These are phyloP conservation scores for Phytophthora citricola DNA, from an alignment of 352 stramenopile species.

Conservation along the genomic window DNA sequence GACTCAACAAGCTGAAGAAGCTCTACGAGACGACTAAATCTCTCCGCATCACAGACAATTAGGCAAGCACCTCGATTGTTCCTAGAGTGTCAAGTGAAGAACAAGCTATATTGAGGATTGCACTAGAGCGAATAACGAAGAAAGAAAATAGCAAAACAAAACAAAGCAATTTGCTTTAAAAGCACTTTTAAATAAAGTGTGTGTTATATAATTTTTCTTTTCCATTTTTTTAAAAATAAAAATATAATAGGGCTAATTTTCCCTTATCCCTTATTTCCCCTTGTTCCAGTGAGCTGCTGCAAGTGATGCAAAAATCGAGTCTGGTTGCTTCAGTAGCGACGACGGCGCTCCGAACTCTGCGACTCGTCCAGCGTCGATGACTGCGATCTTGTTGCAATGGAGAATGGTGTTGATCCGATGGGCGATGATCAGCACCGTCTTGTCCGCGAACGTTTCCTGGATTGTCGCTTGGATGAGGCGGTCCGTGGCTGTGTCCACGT, in stretches of 20 bases:
- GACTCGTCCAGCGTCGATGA: conserved; percentile 52
- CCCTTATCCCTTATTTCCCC: too few relatives aligned
- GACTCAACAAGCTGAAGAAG: not conserved
- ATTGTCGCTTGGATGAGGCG: conserved; percentile 72
- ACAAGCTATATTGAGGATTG: not conserved
- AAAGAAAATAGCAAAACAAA: too few relatives aligned
- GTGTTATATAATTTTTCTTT: too few relatives aligned
- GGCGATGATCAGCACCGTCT: conserved; percentile 72
- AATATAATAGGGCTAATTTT: too few relatives aligned
- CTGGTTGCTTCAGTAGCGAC: not conserved
- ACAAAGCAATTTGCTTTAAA: too few relatives aligned
- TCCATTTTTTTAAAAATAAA: too few relatives aligned
- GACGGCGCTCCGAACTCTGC: conserved; percentile 80
- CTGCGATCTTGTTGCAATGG: conserved; percentile 32
- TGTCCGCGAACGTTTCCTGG: conserved; percentile 86
- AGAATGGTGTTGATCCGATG: conserved; percentile 35
- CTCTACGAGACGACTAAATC: not conserved
- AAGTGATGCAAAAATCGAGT: conserved; percentile 25
- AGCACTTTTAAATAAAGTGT: too few relatives aligned
- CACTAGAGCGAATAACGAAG: not conserved
- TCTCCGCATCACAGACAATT: too few relatives aligned
- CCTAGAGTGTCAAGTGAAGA: not conserved
- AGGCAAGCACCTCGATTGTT: too few relatives aligned
- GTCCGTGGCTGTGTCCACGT: conserved; percentile 42
- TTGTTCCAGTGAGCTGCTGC: not conserved